Evolutionary conservation across 2,329 filamentous ascomycete genomes (phyloP), one percentile per base, ranked within the genome.

Genomic region (Penicillium digitatum): DNA sequence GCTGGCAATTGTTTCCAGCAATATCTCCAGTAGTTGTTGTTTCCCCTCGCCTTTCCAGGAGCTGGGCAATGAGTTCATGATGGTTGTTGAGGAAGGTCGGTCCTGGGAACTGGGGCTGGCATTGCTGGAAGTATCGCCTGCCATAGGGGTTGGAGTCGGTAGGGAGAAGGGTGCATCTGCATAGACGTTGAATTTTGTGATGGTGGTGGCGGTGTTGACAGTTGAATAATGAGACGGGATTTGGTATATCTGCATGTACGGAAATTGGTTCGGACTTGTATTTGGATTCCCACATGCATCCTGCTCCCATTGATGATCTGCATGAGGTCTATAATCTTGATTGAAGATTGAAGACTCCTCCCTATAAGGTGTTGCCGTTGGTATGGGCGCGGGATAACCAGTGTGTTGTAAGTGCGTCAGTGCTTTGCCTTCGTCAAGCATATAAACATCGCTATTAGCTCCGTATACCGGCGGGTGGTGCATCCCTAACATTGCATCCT

Each of bases 11-110:
- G 65, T 69, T 40, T 66, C 54, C 38, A 69, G 60, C 22, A 69
- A 52, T 1, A 61, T 62, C 50, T 69, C 55, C 16, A 69, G 52
- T 1, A 69, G 53, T 16, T 57, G 54, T 20, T 62, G 52, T 54
- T 67, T 68, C 18, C 62, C 66, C 20, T 61, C 49, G 1, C 51
- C 60, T 29, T 59, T 65, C 67, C 67, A 69, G 9, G 62, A 67
- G 26, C 45, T 48, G 7, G 63, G 52, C 20, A 62, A 54, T 5
- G 60, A 52, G 16, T 59, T 32, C 32, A 51, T 54, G 27, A 54
- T 26, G 16, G 48, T 51, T n/a, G 20, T 22, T n/a, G 52, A 47
- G 11, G 52, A 51, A 20, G 47, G 47, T 9, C 46, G 38, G 11
- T 51, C 18, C 26, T 54, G 52, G 45, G 45, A 42, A 26, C 2